Percentiles rank a stretch among this genome's conserved stretches.
phyloP scores from a whole-genome alignment of 2,329 filamentous ascomycete genomes.

The Grosmannia penicillata region DNA sequence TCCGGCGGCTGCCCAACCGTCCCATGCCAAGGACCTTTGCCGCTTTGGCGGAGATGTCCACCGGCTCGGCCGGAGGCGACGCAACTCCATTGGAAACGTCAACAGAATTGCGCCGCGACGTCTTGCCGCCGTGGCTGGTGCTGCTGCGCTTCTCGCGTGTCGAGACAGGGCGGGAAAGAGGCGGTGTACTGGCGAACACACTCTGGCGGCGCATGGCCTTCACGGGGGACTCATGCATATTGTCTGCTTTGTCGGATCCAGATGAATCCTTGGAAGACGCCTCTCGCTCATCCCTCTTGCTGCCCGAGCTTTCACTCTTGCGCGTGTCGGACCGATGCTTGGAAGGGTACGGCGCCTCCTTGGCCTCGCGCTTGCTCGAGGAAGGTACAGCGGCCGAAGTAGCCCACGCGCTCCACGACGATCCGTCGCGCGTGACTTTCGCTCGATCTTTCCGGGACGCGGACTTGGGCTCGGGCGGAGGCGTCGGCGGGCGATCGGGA shows the following conservation, averaged over 20 bases:
- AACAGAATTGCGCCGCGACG: constrained; percentile 53
- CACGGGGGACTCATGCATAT: constrained; percentile 28
- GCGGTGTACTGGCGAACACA: constrained; percentile 54
- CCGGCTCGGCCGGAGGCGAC: constrained; percentile 59
- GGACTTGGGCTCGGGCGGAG: constrained; percentile 40
- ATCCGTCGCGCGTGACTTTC: constrained; percentile 56
- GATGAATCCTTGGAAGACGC: constrained; percentile 38
- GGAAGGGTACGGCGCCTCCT: constrained; percentile 37
- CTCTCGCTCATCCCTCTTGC: constrained; percentile 47
- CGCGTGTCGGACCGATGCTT: constrained; percentile 54
- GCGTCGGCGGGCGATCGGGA: constrained; percentile 31
- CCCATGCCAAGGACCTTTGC: constrained; percentile 57
- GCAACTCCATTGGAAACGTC: constrained; percentile 50
- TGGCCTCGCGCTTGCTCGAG: constrained; percentile 23
- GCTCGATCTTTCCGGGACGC: constrained; percentile 60
- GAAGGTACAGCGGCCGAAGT: constrained; percentile 12
- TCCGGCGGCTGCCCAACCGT: constrained; percentile 22
- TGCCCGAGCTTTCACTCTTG: constrained; percentile 33
- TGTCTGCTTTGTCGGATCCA: constrained; percentile 31
- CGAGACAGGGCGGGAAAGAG: constrained; percentile 54
- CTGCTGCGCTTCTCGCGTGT: constrained; percentile 48
- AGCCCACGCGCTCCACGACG: constrained; percentile 65
- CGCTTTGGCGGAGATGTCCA: constrained; percentile 57
- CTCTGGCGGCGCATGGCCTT: constrained; percentile 44
- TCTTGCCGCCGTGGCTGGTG: constrained; percentile 33